Percentiles rank a stretch among this genome's conserved stretches.
Conservation (phyloP, 129 eudicot genomes). For the Artemisia annua region DNA sequence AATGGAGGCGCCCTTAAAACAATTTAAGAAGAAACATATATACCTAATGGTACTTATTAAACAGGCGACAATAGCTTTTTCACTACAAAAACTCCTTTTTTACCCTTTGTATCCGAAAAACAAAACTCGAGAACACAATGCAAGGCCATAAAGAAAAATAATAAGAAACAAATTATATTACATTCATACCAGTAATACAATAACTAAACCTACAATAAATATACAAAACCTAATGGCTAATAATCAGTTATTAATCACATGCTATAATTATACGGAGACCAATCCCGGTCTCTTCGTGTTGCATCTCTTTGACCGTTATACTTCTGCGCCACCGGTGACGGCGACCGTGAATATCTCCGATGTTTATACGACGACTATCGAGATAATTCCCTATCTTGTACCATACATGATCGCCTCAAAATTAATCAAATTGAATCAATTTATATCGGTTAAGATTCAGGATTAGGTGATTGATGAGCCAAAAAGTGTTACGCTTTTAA, state of each 20-base stretch:
- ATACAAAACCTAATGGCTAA: not conserved
- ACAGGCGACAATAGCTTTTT: too few relatives aligned
- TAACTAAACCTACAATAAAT: not conserved
- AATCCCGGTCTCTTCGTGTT: slow-evolving; percentile 72
- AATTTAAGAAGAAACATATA: too few relatives aligned
- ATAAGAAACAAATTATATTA: not conserved
- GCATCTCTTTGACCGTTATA: slow-evolving; percentile 54
- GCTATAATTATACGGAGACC: slow-evolving; percentile 78
- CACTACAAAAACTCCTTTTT: too few relatives aligned
- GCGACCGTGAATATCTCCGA: slow-evolving; percentile 83
- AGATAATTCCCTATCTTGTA: slow-evolving; percentile 73
- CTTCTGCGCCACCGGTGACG: slow-evolving; percentile 76
- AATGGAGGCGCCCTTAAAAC: too few relatives aligned
- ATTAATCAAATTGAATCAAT: too few relatives aligned
- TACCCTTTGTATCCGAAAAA: too few relatives aligned
- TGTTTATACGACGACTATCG: slow-evolving; percentile 71
- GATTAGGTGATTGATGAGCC: too few relatives aligned
- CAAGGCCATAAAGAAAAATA: not conserved
- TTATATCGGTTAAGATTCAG: too few relatives aligned
- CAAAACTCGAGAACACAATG: not conserved
- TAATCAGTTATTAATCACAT: slow-evolving; percentile 87
- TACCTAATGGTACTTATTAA: too few relatives aligned
- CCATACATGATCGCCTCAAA: too few relatives aligned
- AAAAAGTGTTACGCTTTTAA: too few relatives aligned
- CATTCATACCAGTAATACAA: too few relatives aligned